These are phyloP conservation scores for Penicillium arizonense DNA, from an alignment of 495 filamentous ascomycete genomes.

Conservation along the genomic window DNA sequence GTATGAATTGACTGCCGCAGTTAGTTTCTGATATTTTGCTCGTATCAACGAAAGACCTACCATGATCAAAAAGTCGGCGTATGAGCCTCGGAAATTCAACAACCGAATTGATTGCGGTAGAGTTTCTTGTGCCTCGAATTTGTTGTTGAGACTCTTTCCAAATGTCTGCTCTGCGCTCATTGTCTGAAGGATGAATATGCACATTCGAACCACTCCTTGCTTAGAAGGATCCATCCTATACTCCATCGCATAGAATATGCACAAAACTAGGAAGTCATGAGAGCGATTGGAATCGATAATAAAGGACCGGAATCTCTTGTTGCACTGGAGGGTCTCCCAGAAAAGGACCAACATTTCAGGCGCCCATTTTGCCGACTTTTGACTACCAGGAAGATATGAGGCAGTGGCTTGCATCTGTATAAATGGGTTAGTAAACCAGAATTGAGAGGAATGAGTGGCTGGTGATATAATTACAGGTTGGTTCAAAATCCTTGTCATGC, in stretches of 20 bases:
- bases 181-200: slow-evolving; percentile 93
- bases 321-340: slow-evolving; percentile 97
- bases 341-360: slow-evolving; percentile 98
- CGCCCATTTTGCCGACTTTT: slow-evolving; percentile 78
- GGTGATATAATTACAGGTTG: slow-evolving; percentile 61
- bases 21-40: slow-evolving; percentile 28
- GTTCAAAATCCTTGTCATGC: slow-evolving; percentile 90
- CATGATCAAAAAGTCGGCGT: slow-evolving; percentile 92
- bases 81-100: slow-evolving; percentile 80
- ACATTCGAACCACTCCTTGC: slow-evolving; percentile 93
- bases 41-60: slow-evolving; percentile 30
- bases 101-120: slow-evolving; percentile 79
- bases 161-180: slow-evolving; percentile 92
- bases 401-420: slow-evolving; percentile 73
- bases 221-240: slow-evolving; percentile 82
- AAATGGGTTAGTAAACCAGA: background rate
- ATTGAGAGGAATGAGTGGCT: background rate
- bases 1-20: slow-evolving; percentile 76
- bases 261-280: slow-evolving; percentile 88
- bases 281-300: slow-evolving; percentile 94
- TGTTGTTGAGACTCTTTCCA: slow-evolving; percentile 83
- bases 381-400: slow-evolving; percentile 86
- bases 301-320: slow-evolving; percentile 95
- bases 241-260: slow-evolving; percentile 89
- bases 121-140: slow-evolving; percentile 86